These are phyloP conservation scores for Castanea sativa DNA, from an alignment of 306 rosid species.

Conservation along the genomic window DNA sequence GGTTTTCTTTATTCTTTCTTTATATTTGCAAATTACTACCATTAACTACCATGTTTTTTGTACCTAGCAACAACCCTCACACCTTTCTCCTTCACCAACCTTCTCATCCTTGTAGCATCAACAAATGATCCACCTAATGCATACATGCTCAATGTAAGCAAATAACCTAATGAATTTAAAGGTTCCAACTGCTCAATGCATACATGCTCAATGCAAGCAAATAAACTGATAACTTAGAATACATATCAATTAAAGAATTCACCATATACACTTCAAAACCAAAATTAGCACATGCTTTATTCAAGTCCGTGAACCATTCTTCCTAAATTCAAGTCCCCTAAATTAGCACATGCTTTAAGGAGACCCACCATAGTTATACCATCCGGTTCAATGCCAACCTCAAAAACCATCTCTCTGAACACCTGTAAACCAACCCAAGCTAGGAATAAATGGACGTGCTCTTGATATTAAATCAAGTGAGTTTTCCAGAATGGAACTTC, in stretches of 20 bases:
- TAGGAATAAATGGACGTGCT: neutral
- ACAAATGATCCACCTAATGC: slow-evolving; percentile 29
- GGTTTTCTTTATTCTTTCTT: too few species aligned
- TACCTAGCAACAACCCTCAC: too few species aligned
- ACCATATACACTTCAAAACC: slow-evolving; percentile 36
- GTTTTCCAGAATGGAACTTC: neutral
- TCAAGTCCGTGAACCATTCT: neutral
- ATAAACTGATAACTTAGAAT: slow-evolving; percentile 23
- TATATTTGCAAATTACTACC: too few species aligned
- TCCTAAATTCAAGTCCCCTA: slow-evolving; percentile 28
- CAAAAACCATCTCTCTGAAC: slow-evolving; percentile 32
- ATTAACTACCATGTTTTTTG: too few species aligned
- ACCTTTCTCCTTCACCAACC: slow-evolving; percentile 36
- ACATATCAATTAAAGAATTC: slow-evolving; percentile 51
- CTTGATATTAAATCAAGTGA: neutral
- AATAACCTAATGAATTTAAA: slow-evolving; percentile 33
- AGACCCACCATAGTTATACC: slow-evolving; percentile 38
- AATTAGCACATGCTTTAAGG: slow-evolving; percentile 41
- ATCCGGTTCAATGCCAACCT: slow-evolving; percentile 34
- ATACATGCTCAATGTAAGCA: slow-evolving; percentile 34
- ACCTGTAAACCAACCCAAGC: slow-evolving; percentile 31
- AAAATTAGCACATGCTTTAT: slow-evolving; percentile 37
- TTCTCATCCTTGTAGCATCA: slow-evolving; percentile 36
- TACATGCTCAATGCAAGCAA: too few species aligned
- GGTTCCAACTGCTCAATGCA: slow-evolving; percentile 26